Evolutionary conservation across 148 eudicot genomes (phyloP).

Genomic region (Amaranthus hypochondriacus): DNA sequence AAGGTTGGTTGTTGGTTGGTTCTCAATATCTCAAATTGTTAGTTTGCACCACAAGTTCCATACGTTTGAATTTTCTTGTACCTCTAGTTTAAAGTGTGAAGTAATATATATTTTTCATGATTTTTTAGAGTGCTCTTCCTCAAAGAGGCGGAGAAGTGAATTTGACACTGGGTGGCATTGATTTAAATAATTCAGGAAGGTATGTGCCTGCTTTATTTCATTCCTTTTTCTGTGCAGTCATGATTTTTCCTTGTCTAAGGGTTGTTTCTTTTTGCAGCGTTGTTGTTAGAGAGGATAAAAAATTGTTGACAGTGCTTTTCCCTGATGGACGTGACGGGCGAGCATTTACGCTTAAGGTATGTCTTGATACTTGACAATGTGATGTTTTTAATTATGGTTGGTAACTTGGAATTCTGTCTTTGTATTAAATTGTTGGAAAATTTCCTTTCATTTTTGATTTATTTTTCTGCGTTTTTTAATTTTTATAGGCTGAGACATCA

Average conservation of each 20-base stretch:
- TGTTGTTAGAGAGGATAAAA: slow-evolving; percentile 98
- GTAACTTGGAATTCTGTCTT: background rate
- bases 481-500: slow-evolving; percentile 79
- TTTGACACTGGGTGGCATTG: slow-evolving; percentile 95
- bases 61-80: background rate
- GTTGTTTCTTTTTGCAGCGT: slow-evolving; percentile 52
- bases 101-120: slow-evolving; percentile 1
- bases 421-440: background rate
- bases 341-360: slow-evolving; percentile 95
- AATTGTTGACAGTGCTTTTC: slow-evolving; percentile 83
- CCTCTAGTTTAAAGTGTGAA: background rate
- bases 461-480: background rate
- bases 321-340: slow-evolving; percentile 99
- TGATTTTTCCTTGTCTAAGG: slow-evolving; percentile 9
- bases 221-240: slow-evolving; percentile 10
- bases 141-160: slow-evolving; percentile 98
- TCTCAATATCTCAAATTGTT: background rate
- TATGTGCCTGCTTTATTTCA: slow-evolving; percentile 23
- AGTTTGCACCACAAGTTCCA: background rate
- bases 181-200: slow-evolving; percentile 99
- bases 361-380: background rate
- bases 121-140: slow-evolving; percentile 79
- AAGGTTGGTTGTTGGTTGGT: background rate
- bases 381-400: slow-evolving; percentile 4
- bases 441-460: slow-evolving; percentile 1